Evolutionary conservation across 2,329 filamentous ascomycete species (phyloP).

Genomic region (Aspergillus intermedius): DNA sequence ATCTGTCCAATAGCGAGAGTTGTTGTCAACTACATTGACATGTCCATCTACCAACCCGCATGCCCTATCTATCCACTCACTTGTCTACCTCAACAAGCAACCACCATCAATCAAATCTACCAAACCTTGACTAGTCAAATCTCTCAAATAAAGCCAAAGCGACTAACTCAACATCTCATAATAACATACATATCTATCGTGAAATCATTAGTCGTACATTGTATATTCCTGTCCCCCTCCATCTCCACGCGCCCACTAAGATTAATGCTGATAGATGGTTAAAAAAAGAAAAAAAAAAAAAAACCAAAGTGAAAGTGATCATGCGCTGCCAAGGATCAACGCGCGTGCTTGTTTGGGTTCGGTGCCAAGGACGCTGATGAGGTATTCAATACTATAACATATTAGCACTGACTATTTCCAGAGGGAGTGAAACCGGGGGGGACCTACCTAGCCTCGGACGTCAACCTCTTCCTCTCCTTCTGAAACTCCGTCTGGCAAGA

Average conservation of each 20-base stretch:
- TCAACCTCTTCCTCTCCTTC: conserved; percentile 61
- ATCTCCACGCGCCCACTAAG: not conserved
- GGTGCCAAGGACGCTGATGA: conserved; percentile 57
- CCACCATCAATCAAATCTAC: too few species aligned
- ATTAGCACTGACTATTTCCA: not conserved
- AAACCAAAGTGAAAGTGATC: not conserved
- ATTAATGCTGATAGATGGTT: not conserved
- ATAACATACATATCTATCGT: conserved; percentile 33
- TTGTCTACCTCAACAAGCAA: too few species aligned
- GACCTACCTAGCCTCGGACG: conserved; percentile 68
- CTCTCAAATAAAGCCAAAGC: too few species aligned
- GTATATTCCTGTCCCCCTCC: conserved; percentile 7
- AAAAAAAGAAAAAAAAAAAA: not conserved
- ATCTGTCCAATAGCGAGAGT: too few species aligned
- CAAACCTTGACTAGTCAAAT: too few species aligned
- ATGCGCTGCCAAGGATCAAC: conserved; percentile 28
- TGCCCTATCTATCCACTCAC: too few species aligned
- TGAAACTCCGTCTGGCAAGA: conserved; percentile 69
- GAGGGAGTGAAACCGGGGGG: not conserved
- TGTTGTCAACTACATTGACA: too few species aligned
- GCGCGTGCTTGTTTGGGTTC: conserved; percentile 47
- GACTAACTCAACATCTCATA: conserved; percentile 12
- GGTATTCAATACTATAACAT: conserved; percentile 53
- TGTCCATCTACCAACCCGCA: too few species aligned
- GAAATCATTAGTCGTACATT: conserved; percentile 33